phyloP scores from a whole-genome alignment of 2,329 filamentous ascomycete genomes.

The Graphiopsis chlorocephala region DNA sequence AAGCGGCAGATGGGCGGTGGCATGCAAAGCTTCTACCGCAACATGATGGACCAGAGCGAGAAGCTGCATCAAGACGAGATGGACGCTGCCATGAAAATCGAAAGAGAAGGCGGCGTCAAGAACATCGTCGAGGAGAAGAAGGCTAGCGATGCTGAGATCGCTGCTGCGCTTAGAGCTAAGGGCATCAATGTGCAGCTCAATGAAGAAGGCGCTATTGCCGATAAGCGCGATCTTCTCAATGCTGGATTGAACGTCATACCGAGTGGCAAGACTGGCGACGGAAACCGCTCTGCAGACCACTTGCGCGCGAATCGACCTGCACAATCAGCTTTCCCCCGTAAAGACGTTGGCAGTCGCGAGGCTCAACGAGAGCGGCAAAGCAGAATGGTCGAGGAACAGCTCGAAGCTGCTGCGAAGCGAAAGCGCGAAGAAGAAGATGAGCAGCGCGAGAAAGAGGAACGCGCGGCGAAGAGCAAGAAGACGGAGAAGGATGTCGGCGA shows the following conservation, averaged over 20 bases:
- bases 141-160: constrained; percentile 59
- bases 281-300: constrained; percentile 29
- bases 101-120: constrained; percentile 32
- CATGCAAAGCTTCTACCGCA: constrained; percentile 76
- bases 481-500: constrained; percentile 72
- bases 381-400: constrained; percentile 73
- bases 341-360: constrained; percentile 51
- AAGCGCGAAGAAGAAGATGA: constrained; percentile 67
- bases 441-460: constrained; percentile 61
- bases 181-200: constrained; percentile 67
- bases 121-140: constrained; percentile 35
- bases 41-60: constrained; percentile 69
- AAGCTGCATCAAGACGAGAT: constrained; percentile 66
- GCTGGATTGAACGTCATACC: constrained; percentile 71
- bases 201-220: constrained; percentile 78
- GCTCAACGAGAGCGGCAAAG: constrained; percentile 74
- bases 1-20: constrained; percentile 61
- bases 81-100: constrained; percentile 57
- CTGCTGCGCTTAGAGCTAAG: constrained; percentile 63
- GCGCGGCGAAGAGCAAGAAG: constrained; percentile 72
- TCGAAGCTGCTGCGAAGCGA: constrained; percentile 70
- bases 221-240: constrained; percentile 75
- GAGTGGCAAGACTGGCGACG: constrained; percentile 23
- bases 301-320: constrained; percentile 27
- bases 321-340: constrained; percentile 28